Conservation (phyloP, 2,329 filamentous ascomycete genomes). For the Aspergillus transmontanensis region DNA sequence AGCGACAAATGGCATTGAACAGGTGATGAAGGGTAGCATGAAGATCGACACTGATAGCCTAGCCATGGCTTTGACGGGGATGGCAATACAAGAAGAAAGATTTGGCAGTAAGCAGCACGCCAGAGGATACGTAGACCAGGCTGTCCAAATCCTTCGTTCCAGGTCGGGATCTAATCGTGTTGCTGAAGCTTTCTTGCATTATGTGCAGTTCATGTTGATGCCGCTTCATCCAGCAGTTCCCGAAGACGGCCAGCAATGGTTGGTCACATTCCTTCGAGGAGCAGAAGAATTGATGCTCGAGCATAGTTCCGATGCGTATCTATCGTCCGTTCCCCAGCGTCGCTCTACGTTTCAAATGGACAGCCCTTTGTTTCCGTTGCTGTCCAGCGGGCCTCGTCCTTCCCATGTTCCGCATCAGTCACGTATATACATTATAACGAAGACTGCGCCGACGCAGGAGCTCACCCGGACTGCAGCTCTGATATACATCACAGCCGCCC, state of each 20-base stretch:
- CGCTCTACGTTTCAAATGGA: conserved; percentile 39
- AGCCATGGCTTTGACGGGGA: conserved; percentile 36
- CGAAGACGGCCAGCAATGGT: conserved; percentile 27
- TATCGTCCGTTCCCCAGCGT: conserved; percentile 32
- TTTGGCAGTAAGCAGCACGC: conserved; percentile 36
- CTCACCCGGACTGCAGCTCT: conserved; percentile 40
- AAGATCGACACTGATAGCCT: conserved; percentile 33
- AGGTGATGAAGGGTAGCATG: conserved; percentile 24
- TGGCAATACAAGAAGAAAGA: conserved; percentile 43
- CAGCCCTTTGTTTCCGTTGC: conserved; percentile 39
- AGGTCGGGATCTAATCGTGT: conserved; percentile 27
- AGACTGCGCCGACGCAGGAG: conserved; percentile 35
- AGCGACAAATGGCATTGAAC: conserved; percentile 30
- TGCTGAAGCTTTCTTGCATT: conserved; percentile 37
- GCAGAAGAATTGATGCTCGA: conserved; percentile 38
- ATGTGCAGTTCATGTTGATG: conserved; percentile 35
- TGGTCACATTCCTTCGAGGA: conserved; percentile 39
- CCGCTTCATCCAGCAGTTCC: conserved; percentile 18
- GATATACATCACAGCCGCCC: conserved; percentile 41
- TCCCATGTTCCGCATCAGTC: conserved; percentile 38
- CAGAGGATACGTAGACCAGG: conserved; percentile 31
- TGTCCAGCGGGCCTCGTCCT: conserved; percentile 46
- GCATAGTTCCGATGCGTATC: conserved; percentile 31
- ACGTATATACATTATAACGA: conserved; percentile 39
- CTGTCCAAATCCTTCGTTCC: conserved; percentile 34